A percentile compares a stretch with the other conserved stretches of the same genome.
Evolutionary conservation across 225 moss, liverwort and hornwort genomes (phyloP).

Genomic region (Pleurozium schreberi): DNA sequence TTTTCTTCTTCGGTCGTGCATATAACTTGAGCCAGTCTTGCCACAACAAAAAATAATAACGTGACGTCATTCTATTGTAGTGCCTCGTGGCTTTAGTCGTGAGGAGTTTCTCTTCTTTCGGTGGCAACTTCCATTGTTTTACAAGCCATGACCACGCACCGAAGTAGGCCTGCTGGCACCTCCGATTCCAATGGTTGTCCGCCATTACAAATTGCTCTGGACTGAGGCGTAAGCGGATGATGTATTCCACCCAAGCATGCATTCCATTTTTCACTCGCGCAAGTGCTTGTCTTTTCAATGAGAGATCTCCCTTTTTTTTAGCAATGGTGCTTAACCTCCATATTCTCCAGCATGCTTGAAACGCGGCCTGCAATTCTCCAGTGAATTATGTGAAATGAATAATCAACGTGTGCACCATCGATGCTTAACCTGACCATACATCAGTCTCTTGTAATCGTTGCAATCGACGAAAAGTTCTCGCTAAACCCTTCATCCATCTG

Average conservation of each 20-base stretch:
- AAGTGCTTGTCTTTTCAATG: conserved; percentile 28
- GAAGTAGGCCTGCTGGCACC: conserved; percentile 26
- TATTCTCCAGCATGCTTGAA: conserved; percentile 52
- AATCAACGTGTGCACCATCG: neutral
- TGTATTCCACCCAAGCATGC: conserved; percentile 56
- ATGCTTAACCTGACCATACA: neutral
- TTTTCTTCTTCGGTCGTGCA: conserved; percentile 69
- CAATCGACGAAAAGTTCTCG: neutral
- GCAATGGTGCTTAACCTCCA: conserved; percentile 64
- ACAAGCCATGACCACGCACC: conserved; percentile 37
- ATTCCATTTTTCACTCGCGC: conserved; percentile 37
- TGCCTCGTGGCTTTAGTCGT: conserved; percentile 43
- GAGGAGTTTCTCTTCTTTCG: conserved; percentile 63
- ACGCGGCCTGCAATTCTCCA: neutral
- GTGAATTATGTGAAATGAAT: neutral
- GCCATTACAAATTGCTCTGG: conserved; percentile 57
- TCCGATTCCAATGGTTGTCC: conserved; percentile 39
- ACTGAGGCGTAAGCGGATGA: conserved; percentile 46
- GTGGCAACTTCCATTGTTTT: conserved; percentile 32
- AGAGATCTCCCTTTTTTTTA: conserved; percentile 28
- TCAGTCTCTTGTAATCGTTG: neutral
- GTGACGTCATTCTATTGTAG: conserved; percentile 26
- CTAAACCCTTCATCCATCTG: neutral
- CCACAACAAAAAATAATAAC: conserved; percentile 43
- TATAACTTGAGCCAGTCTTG: conserved; percentile 57